Evolutionary conservation across 2,329 filamentous ascomycete genomes (phyloP), one percentile per base, ranked within the genome.

Genomic region (Zalaria sp.): DNA sequence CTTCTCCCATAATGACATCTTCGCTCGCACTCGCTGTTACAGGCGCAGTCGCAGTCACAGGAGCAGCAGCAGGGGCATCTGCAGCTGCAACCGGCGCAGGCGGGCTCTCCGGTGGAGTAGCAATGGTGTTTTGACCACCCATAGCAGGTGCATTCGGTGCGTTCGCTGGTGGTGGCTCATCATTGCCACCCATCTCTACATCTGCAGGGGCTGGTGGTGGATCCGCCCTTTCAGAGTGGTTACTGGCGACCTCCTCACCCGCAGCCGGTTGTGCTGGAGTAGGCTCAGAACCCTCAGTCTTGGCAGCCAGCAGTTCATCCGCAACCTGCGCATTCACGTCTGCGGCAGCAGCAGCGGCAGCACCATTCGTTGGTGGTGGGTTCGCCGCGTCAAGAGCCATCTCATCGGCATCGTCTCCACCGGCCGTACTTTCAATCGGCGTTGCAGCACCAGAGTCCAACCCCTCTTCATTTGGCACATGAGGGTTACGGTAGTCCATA

Each of bases 401-500:
- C n/a, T 40, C 47, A 5, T 51, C 42, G 11, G 41, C 39, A 31
- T 43, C 42, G 3, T 28, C 35, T 5, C 37, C 40, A 10, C 38
- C 27, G 9, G 34, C 34, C 5, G 37, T 41, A 26, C 5, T 34
- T 3, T 43, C 46, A 3, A 40, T 26, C 3, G 43, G 45, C 10
- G 47, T 47, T 11, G 32, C 41, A 1, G 35, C 25, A n/a, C 36
- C 44, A 25, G 37, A 39, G 27, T 40, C 40, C 4, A 26, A 32
- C 26, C 37, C 71, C 32, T 74, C 67, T 25, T 72, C 72, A 27
- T 49, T 49, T 9, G 63, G 64, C n/a, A 65, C 63, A 47, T 77
- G 64, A 2, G 74, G 63, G 47, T 79, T 78, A 40, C 69, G 65
- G 53, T 72, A 73, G 49, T 79, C 77, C 59, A 72, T 73, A 43